A percentile compares a stretch with the other conserved stretches of the same genome.
These are phyloP conservation scores for Sicyos baderoa DNA, from an alignment of 306 rosid species.

Conservation along the genomic window DNA sequence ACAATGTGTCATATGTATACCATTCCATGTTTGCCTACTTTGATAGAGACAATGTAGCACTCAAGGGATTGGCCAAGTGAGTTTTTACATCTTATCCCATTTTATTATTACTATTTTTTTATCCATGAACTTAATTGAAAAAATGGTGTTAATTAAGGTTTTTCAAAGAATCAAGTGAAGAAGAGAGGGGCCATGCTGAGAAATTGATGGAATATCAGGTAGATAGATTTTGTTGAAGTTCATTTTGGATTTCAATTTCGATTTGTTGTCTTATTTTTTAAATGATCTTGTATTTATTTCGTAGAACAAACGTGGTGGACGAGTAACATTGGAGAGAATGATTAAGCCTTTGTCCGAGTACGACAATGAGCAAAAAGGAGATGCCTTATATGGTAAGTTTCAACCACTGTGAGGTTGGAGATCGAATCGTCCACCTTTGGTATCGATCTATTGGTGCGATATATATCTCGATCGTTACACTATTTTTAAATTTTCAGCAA, in stretches of 20 bases:
- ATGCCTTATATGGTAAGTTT: conserved; percentile 59
- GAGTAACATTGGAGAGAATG: conserved; percentile 63
- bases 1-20: conserved; percentile 84
- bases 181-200: conserved; percentile 93
- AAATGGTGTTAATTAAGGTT: conserved; percentile 35
- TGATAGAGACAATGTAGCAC: conserved; percentile 90
- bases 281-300: background rate
- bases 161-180: conserved; percentile 86
- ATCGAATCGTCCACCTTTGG: too few relatives aligned
- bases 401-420: too few relatives aligned
- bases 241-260: too few relatives aligned
- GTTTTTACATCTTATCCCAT: background rate
- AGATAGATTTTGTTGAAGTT: background rate
- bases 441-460: too few relatives aligned
- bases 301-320: conserved; percentile 87
- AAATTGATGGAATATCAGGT: conserved; percentile 93
- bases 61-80: conserved; percentile 82
- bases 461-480: too few relatives aligned
- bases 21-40: conserved; percentile 94
- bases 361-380: conserved; percentile 60
- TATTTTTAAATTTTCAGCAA: conserved; percentile 38
- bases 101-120: background rate
- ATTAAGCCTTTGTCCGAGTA: conserved; percentile 60
- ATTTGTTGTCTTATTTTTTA: background rate
- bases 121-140: background rate